Base-by-base conservation (phyloP, 306 rosid species). In the Styphnolobium japonicum region DNA sequence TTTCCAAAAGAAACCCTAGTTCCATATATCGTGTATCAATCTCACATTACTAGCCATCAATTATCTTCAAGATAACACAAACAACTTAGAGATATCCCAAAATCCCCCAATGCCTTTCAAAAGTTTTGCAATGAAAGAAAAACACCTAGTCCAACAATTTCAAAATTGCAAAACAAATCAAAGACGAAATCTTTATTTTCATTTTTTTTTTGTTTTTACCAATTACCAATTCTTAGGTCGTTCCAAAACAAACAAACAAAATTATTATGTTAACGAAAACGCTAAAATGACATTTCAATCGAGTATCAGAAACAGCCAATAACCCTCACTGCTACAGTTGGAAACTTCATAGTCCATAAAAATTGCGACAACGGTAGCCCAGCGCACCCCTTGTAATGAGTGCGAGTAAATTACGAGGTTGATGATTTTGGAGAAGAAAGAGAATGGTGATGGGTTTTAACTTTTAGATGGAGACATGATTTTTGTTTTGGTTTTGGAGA, bases 271-370 rank as follows among this genome's bases (percentile, higher is more conserved):
- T n/a, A n/a, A n/a, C n/a, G n/a, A n/a, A 63, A 68, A 75, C 62
- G 84, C 79, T 69, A 80, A n/a, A 70, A 62, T 7, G 53, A 52
- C 5, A 37, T 22, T 42, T 4, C 8, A 25, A 67, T 0, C 39
- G 18, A 49, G 46, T 6, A 69, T 10, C 55, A 68, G 74, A 18
- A 62, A 80, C 49, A 39, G 16, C 60, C 7, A 71, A 63, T 15
- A 57, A 36, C 2, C 3, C 90, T 89, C 81, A 91, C 92, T 87
- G 57, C 81, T 49, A 77, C 46, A 37, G 46, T 82, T 62, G 55
- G 81, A 66, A 60, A 40, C 42, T 69, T 49, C 76, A 36, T 45
- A 79, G 79, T 79, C 82, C 88, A 85, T 67, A 27, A 62, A 77
- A 48, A 2, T 21, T 23, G 34, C 16, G 4, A 25, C 21, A 79